Base-by-base conservation (phyloP, 2,329 filamentous ascomycete genomes). In the Phaeophleospora eucalypticola region DNA sequence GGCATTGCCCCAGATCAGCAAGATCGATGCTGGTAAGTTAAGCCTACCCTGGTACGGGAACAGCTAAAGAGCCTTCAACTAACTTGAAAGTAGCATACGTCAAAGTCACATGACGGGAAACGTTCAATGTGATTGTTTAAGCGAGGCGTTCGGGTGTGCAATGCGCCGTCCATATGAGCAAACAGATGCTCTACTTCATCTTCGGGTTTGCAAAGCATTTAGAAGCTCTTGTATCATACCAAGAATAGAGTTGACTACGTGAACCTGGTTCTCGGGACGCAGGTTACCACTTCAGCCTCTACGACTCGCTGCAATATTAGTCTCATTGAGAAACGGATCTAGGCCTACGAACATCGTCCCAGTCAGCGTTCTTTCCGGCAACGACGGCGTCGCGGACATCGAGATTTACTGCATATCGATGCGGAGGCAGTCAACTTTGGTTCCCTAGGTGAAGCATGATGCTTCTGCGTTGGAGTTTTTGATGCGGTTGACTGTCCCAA, bases 21-120 rank as follows among this genome's bases (percentile, higher is more conserved):
- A 98, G 74, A 96, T 98, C 65, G 93, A 98, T 80, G 93, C 93
- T 49, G 94, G 91, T 96, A 76, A 82, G 89, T 87, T 12, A 43
- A 12, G 9, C 20, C 29, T 16, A 19, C 16, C 7, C 24, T n/a
- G n/a, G n/a, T n/a, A n/a, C n/a, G n/a, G n/a, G n/a, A n/a, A n/a
- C n/a, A 29, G 7, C 6, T 29, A 29, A 29, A 29, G 12, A 7
- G 24, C 24, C 6, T 29, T 29, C 24, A 29, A 29, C 24, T 29
- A 12, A 29, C 24, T 6, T 7, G 6, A 12, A 29, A 7, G 7
- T 29, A 29, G 24, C 24, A 7, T 29, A 29, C 12, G 24, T 29
- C 24, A 29, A 29, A 12, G 24, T 29, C 24, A 29, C 24, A 12
- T 29, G 24, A 29, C 7, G 12, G 24, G 7, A 29, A 29, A 7